phyloP scores from a whole-genome alignment of 1,139 yeast species.

The Pichiaceae sp. region DNA sequence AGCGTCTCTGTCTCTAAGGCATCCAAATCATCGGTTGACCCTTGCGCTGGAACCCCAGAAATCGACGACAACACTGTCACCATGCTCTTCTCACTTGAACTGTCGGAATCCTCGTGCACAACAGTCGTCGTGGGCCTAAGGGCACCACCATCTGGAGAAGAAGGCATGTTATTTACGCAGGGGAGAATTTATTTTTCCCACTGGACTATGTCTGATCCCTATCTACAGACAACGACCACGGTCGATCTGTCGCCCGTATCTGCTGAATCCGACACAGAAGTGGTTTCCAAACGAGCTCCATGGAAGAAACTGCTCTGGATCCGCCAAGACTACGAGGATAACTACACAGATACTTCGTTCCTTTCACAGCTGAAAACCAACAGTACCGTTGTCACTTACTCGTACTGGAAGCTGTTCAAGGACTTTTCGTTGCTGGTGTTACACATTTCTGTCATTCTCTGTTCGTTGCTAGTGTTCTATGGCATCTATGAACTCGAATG shows the following conservation, averaged over 20 bases:
- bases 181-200: neutral
- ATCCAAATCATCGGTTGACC: neutral
- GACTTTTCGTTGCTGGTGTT: slow-evolving; percentile 64
- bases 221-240: too few species aligned
- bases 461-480: slow-evolving; percentile 55
- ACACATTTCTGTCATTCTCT: slow-evolving; percentile 53
- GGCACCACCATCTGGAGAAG: neutral
- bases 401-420: slow-evolving; percentile 51
- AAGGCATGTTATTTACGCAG: neutral
- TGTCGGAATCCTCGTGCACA: neutral
- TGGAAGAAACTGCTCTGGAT: slow-evolving; percentile 91
- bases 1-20: neutral
- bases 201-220: neutral
- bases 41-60: neutral
- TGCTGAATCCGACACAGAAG: neutral
- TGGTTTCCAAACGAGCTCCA: too few species aligned
- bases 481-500: slow-evolving; percentile 41
- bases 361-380: slow-evolving; percentile 71
- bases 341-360: slow-evolving; percentile 77
- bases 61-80: neutral
- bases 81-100: neutral
- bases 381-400: slow-evolving; percentile 62
- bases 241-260: neutral
- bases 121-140: neutral
- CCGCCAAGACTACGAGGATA: slow-evolving; percentile 83